Percentiles rank a stretch among this genome's conserved stretches.
phyloP scores from a whole-genome alignment of 1,284 basidiomycete genomes.

The Boletellus dicymbophilus region DNA sequence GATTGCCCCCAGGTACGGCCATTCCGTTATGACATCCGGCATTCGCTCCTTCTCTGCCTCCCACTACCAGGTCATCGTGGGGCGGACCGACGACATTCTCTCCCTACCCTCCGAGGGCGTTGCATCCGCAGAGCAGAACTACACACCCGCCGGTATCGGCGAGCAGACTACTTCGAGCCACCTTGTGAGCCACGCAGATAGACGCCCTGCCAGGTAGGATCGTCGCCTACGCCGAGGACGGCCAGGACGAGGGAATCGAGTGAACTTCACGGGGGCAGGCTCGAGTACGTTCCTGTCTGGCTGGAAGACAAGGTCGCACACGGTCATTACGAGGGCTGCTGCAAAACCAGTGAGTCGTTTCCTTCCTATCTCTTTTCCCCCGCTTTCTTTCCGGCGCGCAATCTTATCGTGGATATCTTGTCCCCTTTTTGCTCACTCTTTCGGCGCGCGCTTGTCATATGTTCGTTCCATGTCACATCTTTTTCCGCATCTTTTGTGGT shows the following conservation, averaged over 20 bases:
- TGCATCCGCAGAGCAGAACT: constrained; percentile 20
- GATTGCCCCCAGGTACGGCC: constrained; percentile 82
- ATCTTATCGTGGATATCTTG: constrained; percentile 18
- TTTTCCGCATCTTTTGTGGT: constrained; percentile 2
- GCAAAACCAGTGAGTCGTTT: constrained; percentile 85
- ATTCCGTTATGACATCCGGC: constrained; percentile 95
- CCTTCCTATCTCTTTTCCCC: background rate
- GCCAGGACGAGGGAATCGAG: constrained; percentile 44
- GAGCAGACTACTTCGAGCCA: constrained; percentile 36
- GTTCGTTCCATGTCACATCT: background rate
- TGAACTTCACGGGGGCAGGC: constrained; percentile 48
- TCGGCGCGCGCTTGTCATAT: constrained; percentile 15
- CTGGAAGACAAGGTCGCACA: constrained; percentile 89
- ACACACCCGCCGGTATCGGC: constrained; percentile 2
- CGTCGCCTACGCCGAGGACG: constrained; percentile 57
- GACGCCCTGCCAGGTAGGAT: constrained; percentile 65
- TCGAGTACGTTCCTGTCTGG: constrained; percentile 89
- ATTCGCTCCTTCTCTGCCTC: constrained; percentile 83
- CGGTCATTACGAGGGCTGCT: constrained; percentile 96
- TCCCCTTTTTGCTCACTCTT: background rate
- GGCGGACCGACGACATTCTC: constrained; percentile 90
- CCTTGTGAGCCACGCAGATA: constrained; percentile 60
- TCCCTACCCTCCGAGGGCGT: constrained; percentile 36
- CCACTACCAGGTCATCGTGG: constrained; percentile 90
- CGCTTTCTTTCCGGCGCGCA: background rate